Base-by-base conservation (phyloP, 257 asterid genomes). In the Paraleonurus japonicus region DNA sequence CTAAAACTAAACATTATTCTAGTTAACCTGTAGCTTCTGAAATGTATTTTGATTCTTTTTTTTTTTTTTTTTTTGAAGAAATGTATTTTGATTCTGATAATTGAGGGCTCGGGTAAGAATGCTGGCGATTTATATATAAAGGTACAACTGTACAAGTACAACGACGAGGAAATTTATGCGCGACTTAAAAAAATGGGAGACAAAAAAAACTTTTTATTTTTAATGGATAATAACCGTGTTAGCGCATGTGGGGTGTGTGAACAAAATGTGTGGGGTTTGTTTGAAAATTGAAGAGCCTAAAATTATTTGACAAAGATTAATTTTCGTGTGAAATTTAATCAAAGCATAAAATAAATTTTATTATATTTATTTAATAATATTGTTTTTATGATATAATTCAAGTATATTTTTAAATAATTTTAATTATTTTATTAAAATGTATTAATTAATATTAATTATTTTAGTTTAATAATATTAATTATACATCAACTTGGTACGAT, bases 261-360 rank as follows among this genome's bases (percentile, higher is more conserved):
- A 12, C n/a, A 5, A 55, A 43, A 22, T 67, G 79, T n/a, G 74
- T 58, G 65, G 65, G 53, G 69, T 28, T 20, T 33, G 61, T 57
- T 65, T 47, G 47, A 23, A 66, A 67, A n/a, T 27, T 55, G 54
- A 55, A 57, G 51, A 37, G 68, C 41, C 30, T 65, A 66, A 73
- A 65, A 33, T 64, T 35, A 35, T 35, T 35, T 35, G 43, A 35
- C 13, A 8, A 35, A n/a, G n/a, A n/a, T n/a, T n/a, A n/a, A n/a
- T n/a, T n/a, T n/a, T n/a, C n/a, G n/a, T n/a, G n/a, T n/a, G n/a
- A n/a, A n/a, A n/a, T n/a, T n/a, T n/a, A n/a, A n/a, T n/a, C n/a
- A n/a, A n/a, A n/a, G n/a, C n/a, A n/a, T n/a, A n/a, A n/a, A n/a
- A n/a, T n/a, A n/a, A n/a, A n/a, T n/a, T n/a, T n/a, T n/a, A n/a